These are phyloP conservation scores for Solanum etuberosum DNA, from an alignment of 257 asterid genomes.

Conservation along the genomic window DNA sequence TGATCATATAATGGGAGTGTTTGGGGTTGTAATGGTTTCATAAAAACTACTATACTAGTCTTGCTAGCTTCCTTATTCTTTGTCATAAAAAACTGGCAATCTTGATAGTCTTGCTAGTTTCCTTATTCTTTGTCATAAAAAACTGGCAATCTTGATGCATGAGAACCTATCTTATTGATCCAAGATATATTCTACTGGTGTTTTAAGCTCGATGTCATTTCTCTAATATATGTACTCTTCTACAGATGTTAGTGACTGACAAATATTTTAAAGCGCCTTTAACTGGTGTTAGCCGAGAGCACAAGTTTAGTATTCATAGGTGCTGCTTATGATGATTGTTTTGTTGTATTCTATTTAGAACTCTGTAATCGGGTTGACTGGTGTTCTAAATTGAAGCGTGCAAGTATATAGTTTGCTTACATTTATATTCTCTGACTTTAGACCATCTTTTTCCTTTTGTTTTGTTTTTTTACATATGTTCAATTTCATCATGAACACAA, in stretches of 20 bases:
- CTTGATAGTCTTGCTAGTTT: background rate
- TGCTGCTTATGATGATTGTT: background rate
- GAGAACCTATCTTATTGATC: background rate
- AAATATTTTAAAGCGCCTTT: background rate
- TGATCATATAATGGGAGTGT: background rate
- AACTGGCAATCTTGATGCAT: background rate
- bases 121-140: background rate
- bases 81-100: background rate
- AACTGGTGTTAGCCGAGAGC: background rate
- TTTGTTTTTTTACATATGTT: background rate
- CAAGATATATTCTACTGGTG: background rate
- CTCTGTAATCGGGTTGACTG: background rate
- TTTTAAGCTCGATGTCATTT: background rate
- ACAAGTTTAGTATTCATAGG: background rate
- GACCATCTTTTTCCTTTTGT: background rate
- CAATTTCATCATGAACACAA: background rate
- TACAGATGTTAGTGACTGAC: background rate
- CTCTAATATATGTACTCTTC: background rate
- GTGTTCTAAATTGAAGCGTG: background rate
- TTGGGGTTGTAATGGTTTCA: background rate
- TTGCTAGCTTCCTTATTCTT: background rate
- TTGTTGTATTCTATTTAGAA: background rate
- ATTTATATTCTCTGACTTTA: background rate
- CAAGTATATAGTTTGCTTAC: background rate
- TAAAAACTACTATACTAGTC: background rate